Evolutionary conservation across 2,329 filamentous ascomycete species (phyloP), one percentile per base, ranked within the genome.

Genomic region (Cytospora schulzeri): DNA sequence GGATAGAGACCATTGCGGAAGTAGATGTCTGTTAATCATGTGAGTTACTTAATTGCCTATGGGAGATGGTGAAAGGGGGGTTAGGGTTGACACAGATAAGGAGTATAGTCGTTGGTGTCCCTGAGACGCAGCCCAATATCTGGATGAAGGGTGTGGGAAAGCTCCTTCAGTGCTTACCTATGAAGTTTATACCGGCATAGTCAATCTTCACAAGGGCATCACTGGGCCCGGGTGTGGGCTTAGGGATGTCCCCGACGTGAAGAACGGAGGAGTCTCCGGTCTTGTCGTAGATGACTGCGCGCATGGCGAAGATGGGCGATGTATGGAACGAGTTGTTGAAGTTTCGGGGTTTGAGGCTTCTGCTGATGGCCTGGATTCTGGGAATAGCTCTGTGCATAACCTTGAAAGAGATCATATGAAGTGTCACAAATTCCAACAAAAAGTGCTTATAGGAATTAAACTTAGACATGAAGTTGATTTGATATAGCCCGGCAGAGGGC

Each of bases 1-100:
- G 82, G 78, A 80, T 96, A 96, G 59, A 96, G 85, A 8, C 93
- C 93, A 15, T 84, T 87, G 73, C 93, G 91, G 84, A 92, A 95
- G 79, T 96, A 96, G 35, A 82, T 85, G 67, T 65, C 66, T 29
- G 65, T 67, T 24, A 66, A 60, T 67, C 52, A 2, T 33, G 52
- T 56, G 0, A 29, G 29, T n/a, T n/a, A n/a, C n/a, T n/a, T 3
- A 22, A 11, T 6, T 29, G 29, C 7, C 12, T 33, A 5, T 31
- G 29, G 29, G 29, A 9, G 29, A 9, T 4, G 29, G 19, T 7
- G 4, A 19, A 45, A 45, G 19, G 19, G 41, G 41, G 19, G 17
- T 8, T 12, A n/a, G 14, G 11, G 14, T 11, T 3, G 4, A n/a
- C 17, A 9, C 9, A 22, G n/a, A 35, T 22, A 22, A n/a, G n/a